These are phyloP conservation scores for Sporobolomyces phaffii DNA, from an alignment of 768 basidiomycete genomes.

Conservation along the genomic window DNA sequence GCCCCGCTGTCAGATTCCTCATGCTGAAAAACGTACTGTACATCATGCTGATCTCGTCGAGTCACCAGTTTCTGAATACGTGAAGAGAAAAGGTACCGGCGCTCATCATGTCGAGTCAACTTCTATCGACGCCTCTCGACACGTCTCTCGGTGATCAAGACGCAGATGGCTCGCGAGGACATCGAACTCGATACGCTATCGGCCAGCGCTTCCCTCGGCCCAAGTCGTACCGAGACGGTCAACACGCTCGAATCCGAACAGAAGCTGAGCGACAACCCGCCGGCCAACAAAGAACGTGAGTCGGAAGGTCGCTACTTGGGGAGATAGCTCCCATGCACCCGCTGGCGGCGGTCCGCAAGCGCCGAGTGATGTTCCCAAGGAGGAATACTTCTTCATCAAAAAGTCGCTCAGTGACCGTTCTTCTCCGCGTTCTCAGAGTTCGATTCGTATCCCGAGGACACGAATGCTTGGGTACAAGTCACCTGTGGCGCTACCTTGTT, in stretches of 20 bases:
- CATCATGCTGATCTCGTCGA: too few species aligned
- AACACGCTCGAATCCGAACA: not conserved
- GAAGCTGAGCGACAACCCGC: not conserved
- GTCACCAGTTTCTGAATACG: too few species aligned
- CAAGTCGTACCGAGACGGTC: not conserved
- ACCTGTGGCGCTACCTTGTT: not conserved
- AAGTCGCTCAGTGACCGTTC: too few species aligned
- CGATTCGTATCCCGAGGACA: slow-evolving; percentile 18
- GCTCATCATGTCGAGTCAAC: too few species aligned
- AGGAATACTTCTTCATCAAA: not conserved
- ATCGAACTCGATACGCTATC: not conserved
- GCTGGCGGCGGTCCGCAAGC: not conserved
- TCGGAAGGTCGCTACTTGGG: not conserved
- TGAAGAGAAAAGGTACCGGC: too few species aligned
- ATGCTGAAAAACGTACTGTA: too few species aligned
- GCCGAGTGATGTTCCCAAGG: not conserved
- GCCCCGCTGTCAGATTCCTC: too few species aligned
- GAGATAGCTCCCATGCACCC: not conserved
- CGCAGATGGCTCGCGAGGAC: not conserved
- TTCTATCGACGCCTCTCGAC: too few species aligned
- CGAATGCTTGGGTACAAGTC: not conserved
- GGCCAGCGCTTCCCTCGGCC: not conserved
- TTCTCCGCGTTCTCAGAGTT: not conserved
- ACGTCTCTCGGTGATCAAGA: too few species aligned
- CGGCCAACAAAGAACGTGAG: slow-evolving; percentile 13